Conservation (phyloP, 768 basidiomycete genomes). For the Suillus brevipes region DNA sequence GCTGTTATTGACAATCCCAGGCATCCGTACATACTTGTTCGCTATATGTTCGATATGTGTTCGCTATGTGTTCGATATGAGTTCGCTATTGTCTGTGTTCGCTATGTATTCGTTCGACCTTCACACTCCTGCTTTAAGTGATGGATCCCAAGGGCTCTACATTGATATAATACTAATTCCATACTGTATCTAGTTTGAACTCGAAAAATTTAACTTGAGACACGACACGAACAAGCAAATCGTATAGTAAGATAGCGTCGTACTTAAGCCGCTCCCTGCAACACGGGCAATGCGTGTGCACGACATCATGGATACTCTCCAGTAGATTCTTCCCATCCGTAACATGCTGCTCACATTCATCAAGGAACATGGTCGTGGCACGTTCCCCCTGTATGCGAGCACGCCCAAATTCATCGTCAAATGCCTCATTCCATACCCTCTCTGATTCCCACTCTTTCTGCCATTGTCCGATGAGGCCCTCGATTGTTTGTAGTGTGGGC, state of each 20-base stretch:
- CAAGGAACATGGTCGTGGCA: background rate
- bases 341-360: background rate
- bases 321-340: background rate
- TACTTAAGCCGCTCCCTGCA: background rate
- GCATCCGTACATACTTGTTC: too few species aligned
- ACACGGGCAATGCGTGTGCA: background rate
- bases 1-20: too few species aligned
- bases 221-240: background rate
- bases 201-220: background rate
- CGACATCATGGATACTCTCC: background rate
- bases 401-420: background rate
- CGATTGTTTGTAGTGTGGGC: too few species aligned
- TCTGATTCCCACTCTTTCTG: background rate
- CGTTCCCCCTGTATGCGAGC: background rate
- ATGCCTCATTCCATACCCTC: background rate
- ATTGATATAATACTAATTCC: too few species aligned
- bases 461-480: too few species aligned
- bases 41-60: too few species aligned
- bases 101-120: too few species aligned
- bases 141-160: too few species aligned
- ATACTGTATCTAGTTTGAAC: conserved; percentile 1
- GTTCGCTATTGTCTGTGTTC: too few species aligned
- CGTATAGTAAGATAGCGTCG: background rate
- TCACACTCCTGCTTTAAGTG: too few species aligned
- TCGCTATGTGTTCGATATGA: too few species aligned